Base-by-base conservation (phyloP, 768 basidiomycete species). In the Phanerochaete carnosa region DNA sequence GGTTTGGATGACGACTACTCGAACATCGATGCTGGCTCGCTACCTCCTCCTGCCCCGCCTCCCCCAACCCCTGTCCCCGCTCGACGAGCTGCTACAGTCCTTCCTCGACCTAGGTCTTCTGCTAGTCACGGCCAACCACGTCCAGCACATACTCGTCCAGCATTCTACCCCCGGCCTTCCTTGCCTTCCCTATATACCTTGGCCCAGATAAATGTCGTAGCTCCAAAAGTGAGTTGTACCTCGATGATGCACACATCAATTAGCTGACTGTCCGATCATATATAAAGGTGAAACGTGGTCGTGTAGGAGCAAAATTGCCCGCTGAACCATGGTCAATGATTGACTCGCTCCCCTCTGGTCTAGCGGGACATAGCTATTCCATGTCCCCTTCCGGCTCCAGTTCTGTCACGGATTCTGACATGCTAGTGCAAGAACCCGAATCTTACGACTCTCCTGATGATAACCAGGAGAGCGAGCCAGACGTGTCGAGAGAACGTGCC, bases 121-220 rank as follows among this genome's bases (percentile, higher is more conserved):
- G 69, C n/a, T n/a, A n/a, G 70, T 13, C 68, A 71, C 43, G 69
- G 69, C 2, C 77, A 76, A 60, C 64, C 57, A 25, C 77, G 73
- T 26, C 77, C 79, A 1, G 79, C 79, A 0, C 62, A 75, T 55
- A 79, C 79, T 12, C 73, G 69, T 19, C 79, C 77, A 11, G 79
- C 79, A 1, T 77, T 80, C 39, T 53, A 65, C 0, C 53, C 74
- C 1, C 74, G 75, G 30, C 79, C 80, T 2, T 80, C 79, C 1
- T 63, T 80, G 25, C 79, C 79, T 0, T 77, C 80, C 0, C 63
- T 80, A 37, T 67, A 73, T 57, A 69, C 74, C 2, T 74, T 80
- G 26, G 69, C 79, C 11, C 72, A 72, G 45, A 69, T 73, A 61
- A 71, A 76, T 55, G 63, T 76, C 15, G 62, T 72, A 33, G 60